A percentile compares a stretch with the other conserved stretches of the same genome.
phyloP scores from a whole-genome alignment of 176 grass and related monocot genomes.

The Avena eriantha region DNA sequence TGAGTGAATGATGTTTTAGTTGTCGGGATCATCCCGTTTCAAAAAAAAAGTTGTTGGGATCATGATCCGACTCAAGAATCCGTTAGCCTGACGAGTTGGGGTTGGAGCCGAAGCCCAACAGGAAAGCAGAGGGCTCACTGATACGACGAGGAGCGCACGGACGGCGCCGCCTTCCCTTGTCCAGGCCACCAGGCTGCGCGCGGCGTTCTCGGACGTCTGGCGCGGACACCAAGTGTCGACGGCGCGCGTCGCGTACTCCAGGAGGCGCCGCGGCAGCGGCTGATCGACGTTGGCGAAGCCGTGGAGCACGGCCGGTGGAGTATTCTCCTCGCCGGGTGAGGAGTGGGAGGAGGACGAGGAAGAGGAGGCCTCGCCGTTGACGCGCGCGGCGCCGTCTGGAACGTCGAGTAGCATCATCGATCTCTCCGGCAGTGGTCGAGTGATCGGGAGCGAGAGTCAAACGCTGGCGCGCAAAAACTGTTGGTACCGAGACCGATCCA shows the following conservation, averaged over 20 bases:
- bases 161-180: conserved; percentile 57
- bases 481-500: conserved; percentile 15
- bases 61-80: not conserved
- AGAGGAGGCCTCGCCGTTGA: conserved; percentile 18
- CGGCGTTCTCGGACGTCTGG: conserved; percentile 42
- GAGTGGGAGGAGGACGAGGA: conserved; percentile 26
- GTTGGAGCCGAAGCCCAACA: not conserved
- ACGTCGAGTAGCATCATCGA: conserved; percentile 37
- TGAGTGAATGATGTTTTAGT: not conserved
- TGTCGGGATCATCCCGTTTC: not conserved
- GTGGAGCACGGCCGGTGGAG: conserved; percentile 1
- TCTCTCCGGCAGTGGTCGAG: not conserved
- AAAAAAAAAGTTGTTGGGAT: too few relatives aligned
- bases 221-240: conserved; percentile 49
- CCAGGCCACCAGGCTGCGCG: conserved; percentile 58
- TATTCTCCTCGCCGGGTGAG: conserved; percentile 17
- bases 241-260: conserved; percentile 35
- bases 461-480: conserved; percentile 4
- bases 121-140: conserved; percentile 45
- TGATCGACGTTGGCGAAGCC: not conserved
- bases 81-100: not conserved
- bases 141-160: conserved; percentile 60
- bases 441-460: conserved; percentile 32
- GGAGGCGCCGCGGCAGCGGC: conserved; percentile 35
- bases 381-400: not conserved